Evolutionary conservation across 208 protist genomes (phyloP).

Genomic region (Acanthamoeba castellanii): DNA sequence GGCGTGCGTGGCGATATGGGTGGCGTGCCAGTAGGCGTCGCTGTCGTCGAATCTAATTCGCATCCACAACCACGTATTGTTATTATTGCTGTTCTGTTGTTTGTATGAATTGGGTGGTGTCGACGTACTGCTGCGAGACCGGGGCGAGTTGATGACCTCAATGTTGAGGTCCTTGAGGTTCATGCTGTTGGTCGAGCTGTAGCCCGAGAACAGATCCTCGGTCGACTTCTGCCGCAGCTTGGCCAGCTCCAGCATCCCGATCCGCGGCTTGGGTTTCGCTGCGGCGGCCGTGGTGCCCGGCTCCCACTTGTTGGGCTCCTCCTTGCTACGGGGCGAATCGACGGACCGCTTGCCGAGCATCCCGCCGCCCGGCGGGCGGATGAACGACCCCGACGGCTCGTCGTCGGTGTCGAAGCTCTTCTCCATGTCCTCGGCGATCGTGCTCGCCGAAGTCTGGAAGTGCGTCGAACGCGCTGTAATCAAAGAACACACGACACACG

Average conservation of each 20-base stretch:
- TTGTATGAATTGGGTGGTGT: not conserved
- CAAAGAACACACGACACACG: not conserved
- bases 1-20: constrained; percentile 5
- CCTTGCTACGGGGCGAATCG: not conserved
- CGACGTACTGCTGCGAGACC: constrained; percentile 27
- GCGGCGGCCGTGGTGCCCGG: not conserved
- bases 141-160: constrained; percentile 40
- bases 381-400: constrained; percentile 23
- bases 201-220: constrained; percentile 51
- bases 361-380: not conserved
- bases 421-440: constrained; percentile 35
- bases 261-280: not conserved
- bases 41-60: not conserved
- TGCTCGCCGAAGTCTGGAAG: not conserved
- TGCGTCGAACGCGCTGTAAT: not conserved
- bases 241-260: constrained; percentile 23
- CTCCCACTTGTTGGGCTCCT: not conserved
- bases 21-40: not conserved
- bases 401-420: constrained; percentile 40
- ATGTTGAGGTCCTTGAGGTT: constrained; percentile 61
- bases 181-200: constrained; percentile 52
- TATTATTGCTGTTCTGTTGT: too few relatives aligned
- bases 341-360: not conserved
- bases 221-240: constrained; percentile 27
- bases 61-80: not conserved